phyloP scores from a whole-genome alignment of 495 filamentous ascomycete species.

The Cercophora newfieldiana region DNA sequence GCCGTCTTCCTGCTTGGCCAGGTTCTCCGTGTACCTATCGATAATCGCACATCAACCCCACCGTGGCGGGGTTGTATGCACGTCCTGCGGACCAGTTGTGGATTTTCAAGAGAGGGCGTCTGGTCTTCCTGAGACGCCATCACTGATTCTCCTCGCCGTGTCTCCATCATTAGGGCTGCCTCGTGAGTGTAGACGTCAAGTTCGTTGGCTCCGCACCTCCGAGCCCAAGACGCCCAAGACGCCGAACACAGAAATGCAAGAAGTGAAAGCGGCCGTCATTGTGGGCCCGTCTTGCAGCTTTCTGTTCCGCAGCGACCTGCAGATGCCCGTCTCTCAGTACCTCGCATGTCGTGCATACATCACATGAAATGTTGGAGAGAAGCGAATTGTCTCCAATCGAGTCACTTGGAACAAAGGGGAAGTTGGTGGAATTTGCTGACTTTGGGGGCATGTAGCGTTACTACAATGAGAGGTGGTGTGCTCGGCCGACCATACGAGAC shows the following conservation, averaged over 20 bases:
- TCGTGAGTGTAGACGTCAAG: background rate
- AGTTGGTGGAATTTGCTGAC: background rate
- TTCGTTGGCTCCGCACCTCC: background rate
- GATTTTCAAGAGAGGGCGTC: background rate
- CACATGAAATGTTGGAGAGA: background rate
- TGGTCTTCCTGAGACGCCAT: background rate
- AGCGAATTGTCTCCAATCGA: background rate
- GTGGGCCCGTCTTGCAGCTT: background rate
- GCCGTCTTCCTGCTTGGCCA: background rate
- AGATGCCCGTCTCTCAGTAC: background rate
- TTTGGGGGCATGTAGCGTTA: background rate
- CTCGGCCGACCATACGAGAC: background rate
- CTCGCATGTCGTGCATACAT: background rate
- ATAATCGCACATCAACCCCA: background rate
- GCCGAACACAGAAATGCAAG: background rate
- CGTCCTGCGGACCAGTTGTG: background rate
- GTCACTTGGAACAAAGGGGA: background rate
- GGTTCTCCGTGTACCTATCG: background rate
- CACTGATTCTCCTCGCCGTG: no score
- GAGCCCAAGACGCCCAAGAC: background rate
- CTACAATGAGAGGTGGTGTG: background rate
- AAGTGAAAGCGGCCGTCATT: background rate
- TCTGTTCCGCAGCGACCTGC: background rate
- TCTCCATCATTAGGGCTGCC: background rate
- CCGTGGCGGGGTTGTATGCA: background rate